A percentile compares a stretch with the other conserved stretches of the same genome.
phyloP scores from a whole-genome alignment of 2,329 filamentous ascomycete species.

The Cladophialophora yegresii region DNA sequence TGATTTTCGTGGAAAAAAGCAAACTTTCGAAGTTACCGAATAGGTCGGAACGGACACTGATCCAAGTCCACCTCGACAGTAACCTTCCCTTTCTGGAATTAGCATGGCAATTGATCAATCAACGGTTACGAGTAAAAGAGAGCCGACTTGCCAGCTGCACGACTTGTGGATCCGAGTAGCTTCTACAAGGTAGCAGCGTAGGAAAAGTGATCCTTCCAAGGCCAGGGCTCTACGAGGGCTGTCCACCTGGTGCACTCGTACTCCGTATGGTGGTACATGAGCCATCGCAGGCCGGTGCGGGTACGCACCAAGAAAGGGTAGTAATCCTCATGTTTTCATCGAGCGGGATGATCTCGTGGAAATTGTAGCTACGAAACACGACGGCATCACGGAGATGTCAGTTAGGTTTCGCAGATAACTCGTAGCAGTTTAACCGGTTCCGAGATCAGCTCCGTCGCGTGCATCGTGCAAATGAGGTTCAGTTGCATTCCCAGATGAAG shows the following conservation, averaged over 20 bases:
- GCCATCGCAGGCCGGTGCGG: not conserved
- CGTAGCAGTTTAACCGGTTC: not conserved
- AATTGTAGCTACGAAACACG: not conserved
- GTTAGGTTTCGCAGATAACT: not conserved
- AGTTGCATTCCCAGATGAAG: not conserved
- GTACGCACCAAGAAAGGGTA: not conserved
- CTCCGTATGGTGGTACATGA: not conserved
- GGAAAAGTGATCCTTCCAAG: not conserved
- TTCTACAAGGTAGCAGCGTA: not conserved
- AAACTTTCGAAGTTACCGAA: not conserved
- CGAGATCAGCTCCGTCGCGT: not conserved
- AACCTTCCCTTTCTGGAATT: not conserved
- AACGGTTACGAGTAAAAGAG: not conserved
- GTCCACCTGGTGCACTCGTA: too few relatives aligned
- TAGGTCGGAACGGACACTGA: not conserved
- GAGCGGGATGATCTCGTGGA: not conserved
- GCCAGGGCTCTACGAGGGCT: too few relatives aligned
- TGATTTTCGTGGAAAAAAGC: not conserved
- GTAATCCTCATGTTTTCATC: not conserved
- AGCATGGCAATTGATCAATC: not conserved
- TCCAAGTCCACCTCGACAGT: not conserved
- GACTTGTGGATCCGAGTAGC: not conserved
- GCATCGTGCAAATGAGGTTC: not conserved
- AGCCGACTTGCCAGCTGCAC: not conserved
- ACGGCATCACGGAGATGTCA: not conserved